Base-by-base conservation (phyloP, 495 filamentous ascomycete species). In the Neurospora africana region DNA sequence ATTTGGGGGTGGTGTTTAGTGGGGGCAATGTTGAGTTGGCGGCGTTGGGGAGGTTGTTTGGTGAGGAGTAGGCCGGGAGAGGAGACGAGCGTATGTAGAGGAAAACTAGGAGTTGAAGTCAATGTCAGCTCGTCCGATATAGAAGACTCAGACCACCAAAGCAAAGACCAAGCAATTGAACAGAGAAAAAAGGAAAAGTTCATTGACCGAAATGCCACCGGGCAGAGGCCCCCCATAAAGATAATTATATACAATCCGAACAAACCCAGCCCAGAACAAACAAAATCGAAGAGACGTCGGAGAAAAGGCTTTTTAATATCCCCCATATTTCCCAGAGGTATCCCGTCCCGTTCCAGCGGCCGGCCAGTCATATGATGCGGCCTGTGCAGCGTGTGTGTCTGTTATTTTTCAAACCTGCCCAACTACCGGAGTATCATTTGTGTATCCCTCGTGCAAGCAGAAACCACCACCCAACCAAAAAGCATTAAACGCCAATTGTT, bases 21-120 rank as follows among this genome's bases (percentile, higher is more conserved):
- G 95, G 95, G 11, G 95, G 95, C 3, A 99, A 99, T 86, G 93
- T 93, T 17, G 92, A 89, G 43, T 81, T 97, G 19, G 94, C 96
- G 74, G 89, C 87, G 21, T 83, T 99, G 76, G 85, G 83, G 36
- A 88, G 87, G 82, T 74, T 93, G 72, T 92, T 92, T 68, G 38
- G 69, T 19, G 68, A 69, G 68, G 27, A 72, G 67, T 53, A 67
- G 40, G 21, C 37, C 15, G 68, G n/a, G 68, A 27, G 11, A 53
- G 47, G 43, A 23, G n/a, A 44, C 30, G 13, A 9, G 36, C 27
- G 13, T 44, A 8, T 21, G 10, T 41, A 27, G 17, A 73, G 19
- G 9, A 37, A 47, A 41, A 68, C 19, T 11, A 71, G 23, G 13
- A 17, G 27, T 30, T 33, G 27, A 61, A 17, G 23, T 33, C 21